Evolutionary conservation across 208 protist species (phyloP), one percentile per base, ranked within the genome.

Genomic region (Leishmania turanica): DNA sequence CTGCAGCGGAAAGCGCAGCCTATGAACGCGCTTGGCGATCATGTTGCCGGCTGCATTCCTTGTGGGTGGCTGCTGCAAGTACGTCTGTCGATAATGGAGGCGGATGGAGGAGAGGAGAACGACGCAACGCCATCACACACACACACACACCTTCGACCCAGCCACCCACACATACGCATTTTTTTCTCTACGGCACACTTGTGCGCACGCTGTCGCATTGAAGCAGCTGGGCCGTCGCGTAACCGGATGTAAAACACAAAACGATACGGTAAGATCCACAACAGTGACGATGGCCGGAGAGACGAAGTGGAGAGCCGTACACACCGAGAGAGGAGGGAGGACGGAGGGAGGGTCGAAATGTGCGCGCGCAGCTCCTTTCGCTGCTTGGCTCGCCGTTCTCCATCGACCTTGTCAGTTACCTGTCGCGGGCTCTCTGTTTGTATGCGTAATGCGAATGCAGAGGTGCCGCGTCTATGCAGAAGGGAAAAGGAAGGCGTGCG

Each of bases 401-500:
- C 6, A 73, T 45, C 2, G 45, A 5, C 3, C 2, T 17, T 37
- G 24, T 6, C 69, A 37, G 11, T 7, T 51, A 6, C 51, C 27
- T 19, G 13, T 27, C 69, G 24, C 9, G 51, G 2, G 27, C 13
- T 31, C 5, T 45, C 15, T 37, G 24, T 54, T 8, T 17, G 1
- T 37, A 53, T 54, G 27, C 17, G 19, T 45, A 40, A 73, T 54
- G 24, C 5, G n/a, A 31, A 7, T 17, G 40, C 69, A 40, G 34
- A 71, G 37, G 37, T 71, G 69, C 40, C 31, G 45, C 37, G 69
- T 8, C 17, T 15, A 34, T 6, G 45, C 24, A 73, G 69, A 69
- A 45, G 76, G 68, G 37, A 81, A 45, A 68, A 45, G n/a, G 53
- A 64, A 72, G 47, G 60, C 51, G 45, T 13, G 79, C 1, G 56